A percentile compares a stretch with the other conserved stretches of the same genome.
These are phyloP conservation scores for Lentinus tigrinus DNA, from an alignment of 768 basidiomycete genomes.

Conservation along the genomic window DNA sequence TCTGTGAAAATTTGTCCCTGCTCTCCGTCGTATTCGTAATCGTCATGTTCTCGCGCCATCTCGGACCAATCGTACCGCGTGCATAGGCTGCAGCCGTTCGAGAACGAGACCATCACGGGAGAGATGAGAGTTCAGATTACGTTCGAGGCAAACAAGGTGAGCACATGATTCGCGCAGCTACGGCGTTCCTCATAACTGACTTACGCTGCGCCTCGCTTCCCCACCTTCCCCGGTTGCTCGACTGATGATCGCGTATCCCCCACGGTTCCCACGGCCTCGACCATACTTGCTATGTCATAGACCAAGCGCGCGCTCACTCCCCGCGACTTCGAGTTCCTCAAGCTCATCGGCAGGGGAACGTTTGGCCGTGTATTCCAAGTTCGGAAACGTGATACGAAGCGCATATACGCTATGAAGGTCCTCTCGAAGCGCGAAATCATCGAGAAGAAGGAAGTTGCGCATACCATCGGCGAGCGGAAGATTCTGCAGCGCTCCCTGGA, in stretches of 20 bases:
- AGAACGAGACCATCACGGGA: constrained; percentile 82
- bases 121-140: constrained; percentile 95
- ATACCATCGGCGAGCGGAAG: constrained; percentile 99
- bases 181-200: neutral
- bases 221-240: neutral
- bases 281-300: constrained; percentile 34
- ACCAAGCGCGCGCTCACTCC: constrained; percentile 87
- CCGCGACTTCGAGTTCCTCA: constrained; percentile 97
- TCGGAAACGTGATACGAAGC: constrained; percentile 94
- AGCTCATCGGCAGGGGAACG: constrained; percentile 96
- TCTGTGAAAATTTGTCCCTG: neutral
- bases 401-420: constrained; percentile 99
- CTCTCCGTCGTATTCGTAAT: constrained; percentile 3
- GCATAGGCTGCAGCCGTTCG: constrained; percentile 67
- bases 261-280: constrained; percentile 1
- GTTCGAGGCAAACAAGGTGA: constrained; percentile 87
- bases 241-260: neutral
- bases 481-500: constrained; percentile 92
- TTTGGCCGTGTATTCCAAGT: constrained; percentile 99
- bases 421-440: constrained; percentile 98
- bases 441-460: constrained; percentile 98
- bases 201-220: constrained; percentile 4
- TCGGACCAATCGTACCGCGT: constrained; percentile 5
- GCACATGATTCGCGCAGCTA: constrained; percentile 26
- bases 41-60: constrained; percentile 19